These are phyloP conservation scores for Colletotrichum melonis DNA, from an alignment of 2,329 filamentous ascomycete genomes.

Conservation along the genomic window DNA sequence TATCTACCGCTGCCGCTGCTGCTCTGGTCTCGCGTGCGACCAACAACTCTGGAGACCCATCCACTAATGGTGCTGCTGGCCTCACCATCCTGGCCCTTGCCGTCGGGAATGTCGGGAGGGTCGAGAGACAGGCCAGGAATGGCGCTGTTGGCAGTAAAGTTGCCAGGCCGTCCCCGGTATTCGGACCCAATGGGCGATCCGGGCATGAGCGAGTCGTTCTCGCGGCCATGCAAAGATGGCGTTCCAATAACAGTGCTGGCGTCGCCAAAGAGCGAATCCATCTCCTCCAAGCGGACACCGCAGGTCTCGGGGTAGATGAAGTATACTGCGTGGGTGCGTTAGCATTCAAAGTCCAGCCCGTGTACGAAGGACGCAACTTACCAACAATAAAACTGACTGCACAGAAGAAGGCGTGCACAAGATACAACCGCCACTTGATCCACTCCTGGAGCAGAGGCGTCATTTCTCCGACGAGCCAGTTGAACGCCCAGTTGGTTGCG, in stretches of 20 bases:
- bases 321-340: conserved; percentile 73
- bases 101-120: conserved; percentile 71
- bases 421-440: conserved; percentile 94
- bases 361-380: conserved; percentile 61
- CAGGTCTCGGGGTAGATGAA: conserved; percentile 98
- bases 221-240: conserved; percentile 74
- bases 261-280: conserved; percentile 95
- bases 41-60: conserved; percentile 58
- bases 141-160: conserved; percentile 70
- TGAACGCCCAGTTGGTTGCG: conserved; percentile 97
- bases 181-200: conserved; percentile 85
- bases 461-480: conserved; percentile 96
- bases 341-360: conserved; percentile 33
- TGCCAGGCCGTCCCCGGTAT: conserved; percentile 65
- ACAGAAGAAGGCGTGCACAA: conserved; percentile 97
- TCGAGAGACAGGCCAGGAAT: conserved; percentile 88
- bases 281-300: conserved; percentile 94
- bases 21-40: conserved; percentile 52
- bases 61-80: conserved; percentile 58
- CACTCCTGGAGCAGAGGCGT: conserved; percentile 92
- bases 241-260: conserved; percentile 85
- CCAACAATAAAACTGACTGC: conserved; percentile 94
- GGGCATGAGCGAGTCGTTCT: conserved; percentile 84
- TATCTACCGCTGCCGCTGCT: conserved; percentile 48
- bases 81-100: conserved; percentile 54